Base-by-base conservation (phyloP, 768 basidiomycete genomes). In the Termitomyces sp. region DNA sequence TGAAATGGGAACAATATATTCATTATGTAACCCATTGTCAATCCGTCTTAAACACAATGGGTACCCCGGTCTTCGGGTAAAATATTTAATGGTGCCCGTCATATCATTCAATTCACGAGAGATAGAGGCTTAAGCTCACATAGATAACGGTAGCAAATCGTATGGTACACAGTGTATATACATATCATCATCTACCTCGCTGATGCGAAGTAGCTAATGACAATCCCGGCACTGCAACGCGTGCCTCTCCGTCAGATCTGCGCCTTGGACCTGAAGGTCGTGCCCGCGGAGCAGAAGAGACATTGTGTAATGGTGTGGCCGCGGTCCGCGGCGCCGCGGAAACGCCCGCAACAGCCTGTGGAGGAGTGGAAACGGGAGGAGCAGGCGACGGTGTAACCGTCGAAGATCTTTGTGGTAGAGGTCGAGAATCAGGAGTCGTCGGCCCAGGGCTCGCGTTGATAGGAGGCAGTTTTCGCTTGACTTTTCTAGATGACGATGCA, bases 231-330 rank as follows among this genome's bases (percentile, higher is more conserved):
- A 57, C 44, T 24, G 16, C 36, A 18, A 43, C 50, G 38, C 60
- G 59, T 55, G 58, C 32, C 44, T 62, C 58, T 48, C 57, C 62
- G 18, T 57, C 59, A 16, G 59, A 62, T 33, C 60, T 57, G 32
- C 60, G 57, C 52, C 74, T 71, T 49, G 76, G 76, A 20, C 77
- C 76, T 30, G 67, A 64, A 40, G 76, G 76, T 38, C 71, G 68
- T 26, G 69, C 48, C 20, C 65, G 63, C 48, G 65, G 58, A 33
- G 66, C 58, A 36, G 67, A 60, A 20, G 66, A 54, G 7, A 61
- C 30, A 16, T 49, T 44, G 20, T 28, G 56, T 22, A 45, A 20
- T 2, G 24, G 26, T 48, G 49, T 32, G 20, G 56, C 59, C n/a
- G 18, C 33, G 5, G 51, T 38, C 18, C 43, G 28, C 5, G 36